Evolutionary conservation across 2,329 filamentous ascomycete genomes (phyloP), one percentile per base, ranked within the genome.

Genomic region (Pestalotiopsis sp.): DNA sequence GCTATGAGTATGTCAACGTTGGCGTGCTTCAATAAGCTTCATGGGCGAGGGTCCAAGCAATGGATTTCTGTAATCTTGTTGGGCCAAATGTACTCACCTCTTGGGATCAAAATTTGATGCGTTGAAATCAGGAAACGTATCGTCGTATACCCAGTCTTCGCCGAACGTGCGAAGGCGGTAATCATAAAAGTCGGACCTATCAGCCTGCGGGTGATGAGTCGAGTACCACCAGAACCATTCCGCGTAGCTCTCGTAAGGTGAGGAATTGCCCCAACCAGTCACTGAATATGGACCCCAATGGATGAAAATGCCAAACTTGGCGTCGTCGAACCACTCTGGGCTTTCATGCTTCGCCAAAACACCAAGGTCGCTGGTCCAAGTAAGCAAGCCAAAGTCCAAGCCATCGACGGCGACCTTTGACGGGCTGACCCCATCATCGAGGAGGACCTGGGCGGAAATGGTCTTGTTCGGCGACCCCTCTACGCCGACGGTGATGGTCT

Each of bases 291-390:
- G 77, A 2, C 86, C 86, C 84, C 86, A 88, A 68, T 88, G 86
- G 41, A 88, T 85, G 71, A 89, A 88, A 38, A 89, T 88, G 0
- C 86, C 86, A 70, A 79, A 89, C 67, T 89, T 89, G 27, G 80
- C 83, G 64, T 83, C 78, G 65, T 85, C 79, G 70, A 82, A 89
- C 86, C 86, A 88, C 4, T 80, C 77, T 0, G 85, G 85, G 20
- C 80, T 81, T 72, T 78, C 76, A 63, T 82, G 81, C 11, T 73
- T 73, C 1, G 74, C 73, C 7, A 83, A 71, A 60, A 75, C 80
- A 7, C 72, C 70, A 0, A 75, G 66, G 7, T 78, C 76, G 1
- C 73, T 67, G 0, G 76, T 75, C 69, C 73, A 80, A 3, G 78
- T 72, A 3, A 72, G 70, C n/a, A 80, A 70, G 3, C 78, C 79